Base-by-base conservation (phyloP, 805 yeast genomes). In the Ogataea ramenticola region DNA sequence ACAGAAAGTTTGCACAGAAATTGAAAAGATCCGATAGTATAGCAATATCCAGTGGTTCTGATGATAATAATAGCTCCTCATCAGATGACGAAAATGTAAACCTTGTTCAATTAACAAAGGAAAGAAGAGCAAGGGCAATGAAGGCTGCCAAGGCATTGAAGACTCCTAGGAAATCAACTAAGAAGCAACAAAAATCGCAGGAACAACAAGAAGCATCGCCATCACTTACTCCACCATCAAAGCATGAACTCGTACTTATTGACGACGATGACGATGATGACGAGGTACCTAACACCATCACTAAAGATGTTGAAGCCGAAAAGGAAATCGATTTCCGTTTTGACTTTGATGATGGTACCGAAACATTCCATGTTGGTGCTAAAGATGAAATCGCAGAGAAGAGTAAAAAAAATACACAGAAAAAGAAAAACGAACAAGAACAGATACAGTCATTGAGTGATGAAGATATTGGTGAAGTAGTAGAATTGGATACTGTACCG, bases 51-150 rank as follows among this genome's bases (percentile, higher is more conserved):
- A 41, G 68, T 31, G 71, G 70, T 19, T 67, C 69, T 32, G 70
- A 61, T 27, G 67, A 61, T 12, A 61, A 57, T 16, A 65, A 65
- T 12, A 59, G 58, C 16, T 56, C 58, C 15, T 74, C 80, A 11
- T 77, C 82, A 0, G 82, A 77, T 52, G 87, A 80, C 51, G 80
- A 79, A 32, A 80, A 78, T 51, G 79, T 83, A 2, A 91, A 85
- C 62, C 82, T 81, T 58, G 86, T 84, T 15, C 77, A 75, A 57
- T 62, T 85, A 47, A 84, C 86, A 31, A 85, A 82, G 10, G 83
- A 82, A 57, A 69, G 79, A 48, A 78, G 82, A 62, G 77, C 77
- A 33, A 71, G 65, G 47, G 70, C 79, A 1, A 65, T 76, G 70
- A 73, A 74, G 48, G 76, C 77, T 1, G 72, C 66, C 3, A 58